Base-by-base conservation (phyloP, 2,329 filamentous ascomycete genomes). In the Xylariaceae sp. region DNA sequence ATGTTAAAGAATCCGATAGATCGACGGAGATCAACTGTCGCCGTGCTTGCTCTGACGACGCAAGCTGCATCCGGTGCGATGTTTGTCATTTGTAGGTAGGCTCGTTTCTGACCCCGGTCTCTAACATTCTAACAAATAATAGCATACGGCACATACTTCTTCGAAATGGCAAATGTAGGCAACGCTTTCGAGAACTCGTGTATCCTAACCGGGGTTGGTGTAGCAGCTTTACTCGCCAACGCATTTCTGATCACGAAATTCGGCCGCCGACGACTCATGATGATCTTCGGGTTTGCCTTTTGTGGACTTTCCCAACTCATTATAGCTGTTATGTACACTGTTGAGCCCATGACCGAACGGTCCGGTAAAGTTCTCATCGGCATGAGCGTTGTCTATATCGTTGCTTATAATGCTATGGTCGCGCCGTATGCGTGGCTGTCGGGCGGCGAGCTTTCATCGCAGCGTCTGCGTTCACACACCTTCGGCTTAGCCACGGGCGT, bases 71-170 rank as follows among this genome's bases (percentile, higher is more conserved):
- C 78, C 1, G 81, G 81, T 9, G 77, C 79, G 18, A 84, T 83
- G 79, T 83, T 80, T 52, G 76, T 84, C 61, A 83, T 85, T 40
- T 80, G 80, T 76, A 65, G 4, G 48, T 44, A 9, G 1, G 2
- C 16, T 20, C 19, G 21, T 7, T 50, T 18, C 26, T 18, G 51
- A 20, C 20, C 10, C 1, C 1, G 43, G 20, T 2, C 1, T 20
- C 18, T 16, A 2, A 26, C 41, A 16, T 20, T n/a, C 51, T 59
- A 29, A 57, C 32, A 9, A 10, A 63, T 67, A 26, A 9, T 40
- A 82, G 81, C 79, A 1, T 82, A 81, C 61, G 76, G 77, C 20
- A 84, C 82, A 1, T 86, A 85, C 67, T 85, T 85, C 74, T 83
- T 86, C 66, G 76, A 80, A 63, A 84, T 85, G 79, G 81, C 82